These are phyloP conservation scores for Barbarea vulgaris DNA, from an alignment of 345 rosid species.

Conservation along the genomic window DNA sequence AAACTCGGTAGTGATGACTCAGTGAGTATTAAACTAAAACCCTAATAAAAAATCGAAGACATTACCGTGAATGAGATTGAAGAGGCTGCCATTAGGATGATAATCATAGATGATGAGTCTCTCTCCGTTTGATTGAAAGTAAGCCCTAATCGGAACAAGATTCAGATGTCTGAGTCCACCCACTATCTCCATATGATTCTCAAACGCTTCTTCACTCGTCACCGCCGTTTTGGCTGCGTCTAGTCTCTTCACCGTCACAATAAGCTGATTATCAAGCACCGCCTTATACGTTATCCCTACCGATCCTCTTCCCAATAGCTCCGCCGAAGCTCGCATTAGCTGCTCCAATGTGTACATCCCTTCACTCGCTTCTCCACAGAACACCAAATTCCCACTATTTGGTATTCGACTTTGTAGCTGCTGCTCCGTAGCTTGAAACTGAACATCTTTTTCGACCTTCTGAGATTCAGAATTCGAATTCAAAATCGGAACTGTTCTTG, in stretches of 20 bases:
- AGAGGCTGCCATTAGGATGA: constrained; percentile 89
- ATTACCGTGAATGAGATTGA: constrained; percentile 89
- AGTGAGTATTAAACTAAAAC: constrained; percentile 9
- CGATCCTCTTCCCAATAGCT: constrained; percentile 84
- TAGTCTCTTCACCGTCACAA: constrained; percentile 82
- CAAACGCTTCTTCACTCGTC: constrained; percentile 66
- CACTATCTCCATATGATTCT: constrained; percentile 74
- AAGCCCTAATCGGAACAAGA: constrained; percentile 74
- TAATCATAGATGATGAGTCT: constrained; percentile 82
- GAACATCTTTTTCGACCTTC: constrained; percentile 29
- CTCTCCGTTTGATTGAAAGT: constrained; percentile 85
- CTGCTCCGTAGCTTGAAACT: constrained; percentile 37
- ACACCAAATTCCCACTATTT: constrained; percentile 62
- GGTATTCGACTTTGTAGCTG: constrained; percentile 27
- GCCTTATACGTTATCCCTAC: constrained; percentile 90
- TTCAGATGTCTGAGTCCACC: constrained; percentile 72
- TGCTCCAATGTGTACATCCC: constrained; percentile 71
- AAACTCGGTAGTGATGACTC: constrained; percentile 34
- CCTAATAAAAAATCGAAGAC: neutral
- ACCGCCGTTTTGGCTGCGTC: constrained; percentile 72
- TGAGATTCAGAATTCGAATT: constrained; percentile 12
- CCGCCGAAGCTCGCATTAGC: constrained; percentile 93
- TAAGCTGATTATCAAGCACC: constrained; percentile 68
- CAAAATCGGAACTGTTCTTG: constrained; percentile 18
- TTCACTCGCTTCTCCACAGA: constrained; percentile 42